phyloP scores from a whole-genome alignment of 371 early-diverging fungal genomes.

The Homolaphlyctis polyrhiza region DNA sequence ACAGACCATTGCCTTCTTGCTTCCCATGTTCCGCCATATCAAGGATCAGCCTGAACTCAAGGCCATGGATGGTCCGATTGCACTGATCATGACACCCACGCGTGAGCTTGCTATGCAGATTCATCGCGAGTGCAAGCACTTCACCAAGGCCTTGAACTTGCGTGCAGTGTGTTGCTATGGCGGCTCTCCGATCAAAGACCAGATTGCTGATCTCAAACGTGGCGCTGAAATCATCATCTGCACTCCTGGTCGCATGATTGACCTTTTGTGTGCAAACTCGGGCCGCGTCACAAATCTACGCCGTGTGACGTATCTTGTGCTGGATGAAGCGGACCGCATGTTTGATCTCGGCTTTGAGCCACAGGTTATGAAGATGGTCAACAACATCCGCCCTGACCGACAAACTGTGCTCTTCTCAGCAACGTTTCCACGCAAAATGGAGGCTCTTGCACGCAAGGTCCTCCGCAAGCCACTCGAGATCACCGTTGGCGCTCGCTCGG shows the following conservation, averaged over 20 bases:
- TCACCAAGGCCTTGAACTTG: conserved; percentile 74
- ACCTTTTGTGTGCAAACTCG: conserved; percentile 85
- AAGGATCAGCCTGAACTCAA: conserved; percentile 88
- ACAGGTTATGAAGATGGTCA: conserved; percentile 95
- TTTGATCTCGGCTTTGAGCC: conserved; percentile 98
- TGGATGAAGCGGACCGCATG: conserved; percentile 88
- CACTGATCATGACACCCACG: conserved; percentile 97
- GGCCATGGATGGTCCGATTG: conserved; percentile 88
- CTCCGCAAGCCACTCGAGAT: conserved; percentile 87
- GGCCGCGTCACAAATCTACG: conserved; percentile 92
- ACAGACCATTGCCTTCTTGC: conserved; percentile 92
- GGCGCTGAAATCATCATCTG: conserved; percentile 98
- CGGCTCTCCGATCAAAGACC: conserved; percentile 96
- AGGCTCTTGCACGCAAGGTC: conserved; percentile 92
- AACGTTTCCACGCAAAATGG: conserved; percentile 96
- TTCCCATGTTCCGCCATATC: conserved; percentile 96
- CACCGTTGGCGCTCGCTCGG: conserved; percentile 87
- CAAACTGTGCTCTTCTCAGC: conserved; percentile 95
- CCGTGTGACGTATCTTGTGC: conserved; percentile 93
- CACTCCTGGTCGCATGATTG: conserved; percentile 99
- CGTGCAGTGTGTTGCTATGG: conserved; percentile 96
- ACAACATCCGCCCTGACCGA: conserved; percentile 87
- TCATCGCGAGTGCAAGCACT: conserved; percentile 84
- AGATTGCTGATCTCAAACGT: conserved; percentile 95
- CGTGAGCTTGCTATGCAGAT: conserved; percentile 99